These are phyloP conservation scores for Daldinia decipiens DNA, from an alignment of 495 filamentous ascomycete species.

Conservation along the genomic window DNA sequence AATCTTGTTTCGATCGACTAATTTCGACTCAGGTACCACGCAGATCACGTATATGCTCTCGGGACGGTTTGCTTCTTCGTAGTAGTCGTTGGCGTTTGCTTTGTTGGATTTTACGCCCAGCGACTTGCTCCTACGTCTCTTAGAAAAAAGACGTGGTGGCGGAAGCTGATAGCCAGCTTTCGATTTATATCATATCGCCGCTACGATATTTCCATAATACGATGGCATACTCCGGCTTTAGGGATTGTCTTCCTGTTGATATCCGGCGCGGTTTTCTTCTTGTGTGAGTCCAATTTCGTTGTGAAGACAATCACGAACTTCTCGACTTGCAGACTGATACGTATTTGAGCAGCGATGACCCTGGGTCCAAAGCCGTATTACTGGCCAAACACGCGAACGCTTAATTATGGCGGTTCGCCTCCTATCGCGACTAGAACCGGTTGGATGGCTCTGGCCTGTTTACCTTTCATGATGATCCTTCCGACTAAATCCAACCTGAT, in stretches of 20 bases:
- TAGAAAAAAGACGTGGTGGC: slow-evolving; percentile 25
- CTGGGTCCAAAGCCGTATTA: slow-evolving; percentile 66
- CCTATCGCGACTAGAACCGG: slow-evolving; percentile 64
- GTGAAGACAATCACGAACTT: background rate
- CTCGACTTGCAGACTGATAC: background rate
- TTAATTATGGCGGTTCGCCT: slow-evolving; percentile 60
- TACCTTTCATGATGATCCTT: slow-evolving; percentile 62
- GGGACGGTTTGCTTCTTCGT: slow-evolving; percentile 62
- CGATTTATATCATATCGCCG: slow-evolving; percentile 54
- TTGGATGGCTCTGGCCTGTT: slow-evolving; percentile 61
- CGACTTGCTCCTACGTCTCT: slow-evolving; percentile 34
- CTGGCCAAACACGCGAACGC: slow-evolving; percentile 60
- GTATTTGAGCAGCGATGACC: slow-evolving; percentile 53
- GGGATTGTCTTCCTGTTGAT: slow-evolving; percentile 55
- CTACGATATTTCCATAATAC: slow-evolving; percentile 47
- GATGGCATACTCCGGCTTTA: slow-evolving; percentile 58
- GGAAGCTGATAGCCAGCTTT: slow-evolving; percentile 22
- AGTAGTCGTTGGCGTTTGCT: slow-evolving; percentile 59
- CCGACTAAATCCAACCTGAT: slow-evolving; percentile 56
- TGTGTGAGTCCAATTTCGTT: slow-evolving; percentile 47
- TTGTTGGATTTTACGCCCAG: slow-evolving; percentile 48
- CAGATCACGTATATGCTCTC: slow-evolving; percentile 64
- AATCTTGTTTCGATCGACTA: background rate
- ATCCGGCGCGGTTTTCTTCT: slow-evolving; percentile 59
- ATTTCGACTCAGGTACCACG: slow-evolving; percentile 59